A percentile compares a stretch with the other conserved stretches of the same genome.
Conservation (phyloP, 1,284 basidiomycete species). For the Malassezia pachydermatis region DNA sequence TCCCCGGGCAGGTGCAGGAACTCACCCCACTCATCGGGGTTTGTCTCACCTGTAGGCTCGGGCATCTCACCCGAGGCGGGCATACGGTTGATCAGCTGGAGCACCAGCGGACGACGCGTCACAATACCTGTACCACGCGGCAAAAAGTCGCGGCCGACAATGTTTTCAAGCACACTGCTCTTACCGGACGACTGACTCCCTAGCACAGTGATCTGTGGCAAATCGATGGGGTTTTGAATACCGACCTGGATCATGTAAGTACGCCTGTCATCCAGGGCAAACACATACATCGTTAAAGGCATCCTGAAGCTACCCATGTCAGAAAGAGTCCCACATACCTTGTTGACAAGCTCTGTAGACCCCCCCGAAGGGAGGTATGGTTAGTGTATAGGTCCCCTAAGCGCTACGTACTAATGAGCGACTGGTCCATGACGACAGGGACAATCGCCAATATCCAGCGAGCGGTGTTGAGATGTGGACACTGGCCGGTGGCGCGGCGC, state of each 20-base stretch:
- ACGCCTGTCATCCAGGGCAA: neutral
- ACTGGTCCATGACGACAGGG: slow-evolving; percentile 23
- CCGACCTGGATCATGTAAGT: slow-evolving; percentile 21
- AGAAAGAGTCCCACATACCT: slow-evolving; percentile 15
- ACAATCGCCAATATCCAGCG: neutral
- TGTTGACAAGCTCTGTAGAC: slow-evolving; percentile 23
- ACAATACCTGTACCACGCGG: slow-evolving; percentile 91
- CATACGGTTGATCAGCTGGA: slow-evolving; percentile 83
- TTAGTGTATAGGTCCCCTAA: slow-evolving; percentile 1
- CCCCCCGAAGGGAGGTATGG: neutral
- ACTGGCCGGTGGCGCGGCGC: too few species aligned
- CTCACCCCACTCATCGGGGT: slow-evolving; percentile 98
- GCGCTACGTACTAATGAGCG: slow-evolving; percentile 22
- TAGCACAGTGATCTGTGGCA: slow-evolving; percentile 53
- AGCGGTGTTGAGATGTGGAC: too few species aligned
- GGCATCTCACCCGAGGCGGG: slow-evolving; percentile 26
- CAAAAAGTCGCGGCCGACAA: slow-evolving; percentile 81
- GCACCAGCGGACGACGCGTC: slow-evolving; percentile 80
- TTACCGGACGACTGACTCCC: slow-evolving; percentile 52
- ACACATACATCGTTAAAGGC: slow-evolving; percentile 29
- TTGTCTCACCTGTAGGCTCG: slow-evolving; percentile 52
- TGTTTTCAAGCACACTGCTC: slow-evolving; percentile 63
- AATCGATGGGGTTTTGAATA: slow-evolving; percentile 49
- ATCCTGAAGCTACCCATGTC: slow-evolving; percentile 26
- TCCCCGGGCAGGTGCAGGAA: slow-evolving; percentile 81